phyloP scores from a whole-genome alignment of 495 filamentous ascomycete species.

The Penicillium roqueforti region DNA sequence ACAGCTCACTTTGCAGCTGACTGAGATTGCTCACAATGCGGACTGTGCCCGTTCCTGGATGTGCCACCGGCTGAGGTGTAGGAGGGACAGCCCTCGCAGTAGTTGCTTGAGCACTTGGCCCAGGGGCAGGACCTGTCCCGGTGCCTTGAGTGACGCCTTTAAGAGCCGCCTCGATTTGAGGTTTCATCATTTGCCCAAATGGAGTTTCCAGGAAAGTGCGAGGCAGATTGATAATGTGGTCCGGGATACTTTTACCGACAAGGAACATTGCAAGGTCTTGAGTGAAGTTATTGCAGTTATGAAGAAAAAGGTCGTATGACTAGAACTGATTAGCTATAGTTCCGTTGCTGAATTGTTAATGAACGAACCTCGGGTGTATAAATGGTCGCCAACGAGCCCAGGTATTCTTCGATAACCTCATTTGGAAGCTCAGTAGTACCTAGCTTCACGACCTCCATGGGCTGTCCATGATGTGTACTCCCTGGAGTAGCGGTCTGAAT shows the following conservation, averaged over 20 bases:
- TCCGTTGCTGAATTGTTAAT: neutral
- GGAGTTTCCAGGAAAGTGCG: slow-evolving; percentile 83
- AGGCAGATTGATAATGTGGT: slow-evolving; percentile 83
- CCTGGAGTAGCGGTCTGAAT: slow-evolving; percentile 79
- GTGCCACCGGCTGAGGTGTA: slow-evolving; percentile 17
- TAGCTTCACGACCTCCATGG: slow-evolving; percentile 70
- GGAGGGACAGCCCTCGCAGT: slow-evolving; percentile 17
- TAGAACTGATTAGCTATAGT: slow-evolving; percentile 24
- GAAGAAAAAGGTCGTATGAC: slow-evolving; percentile 84
- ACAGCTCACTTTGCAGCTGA: slow-evolving; percentile 59
- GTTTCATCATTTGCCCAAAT: slow-evolving; percentile 84
- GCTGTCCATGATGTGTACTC: slow-evolving; percentile 76
- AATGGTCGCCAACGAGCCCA: slow-evolving; percentile 74
- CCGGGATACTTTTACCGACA: slow-evolving; percentile 82
- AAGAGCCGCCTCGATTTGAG: slow-evolving; percentile 73
- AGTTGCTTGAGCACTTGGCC: slow-evolving; percentile 23
- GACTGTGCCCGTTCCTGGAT: slow-evolving; percentile 34
- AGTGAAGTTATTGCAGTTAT: slow-evolving; percentile 99
- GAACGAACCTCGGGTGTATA: slow-evolving; percentile 71
- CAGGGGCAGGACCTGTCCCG: slow-evolving; percentile 23
- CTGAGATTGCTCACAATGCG: slow-evolving; percentile 49
- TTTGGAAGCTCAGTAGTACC: slow-evolving; percentile 74
- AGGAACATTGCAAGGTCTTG: slow-evolving; percentile 91
- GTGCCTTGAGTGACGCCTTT: slow-evolving; percentile 59
- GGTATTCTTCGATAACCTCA: slow-evolving; percentile 84